Conservation (phyloP, 169 alveolate species). For the Sarcocystis neurona region DNA sequence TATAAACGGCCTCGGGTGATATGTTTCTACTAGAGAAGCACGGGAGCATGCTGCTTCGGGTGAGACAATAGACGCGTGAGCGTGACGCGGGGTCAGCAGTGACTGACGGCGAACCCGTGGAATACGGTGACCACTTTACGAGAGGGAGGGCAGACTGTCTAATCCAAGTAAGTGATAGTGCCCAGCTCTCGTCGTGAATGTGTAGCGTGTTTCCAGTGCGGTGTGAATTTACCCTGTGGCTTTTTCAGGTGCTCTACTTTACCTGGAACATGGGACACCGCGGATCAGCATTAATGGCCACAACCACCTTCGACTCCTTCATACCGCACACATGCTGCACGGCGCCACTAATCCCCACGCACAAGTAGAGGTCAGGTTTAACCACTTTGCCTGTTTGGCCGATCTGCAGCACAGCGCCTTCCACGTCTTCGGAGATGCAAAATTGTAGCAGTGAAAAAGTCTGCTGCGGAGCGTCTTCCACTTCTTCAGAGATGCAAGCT, state of each 20-base stretch:
- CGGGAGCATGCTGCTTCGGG: neutral
- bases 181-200: neutral
- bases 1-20: neutral
- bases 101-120: neutral
- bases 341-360: constrained; percentile 91
- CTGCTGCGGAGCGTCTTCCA: no score
- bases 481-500: neutral
- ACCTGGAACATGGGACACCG: constrained; percentile 83
- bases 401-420: constrained; percentile 64
- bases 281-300: constrained; percentile 87
- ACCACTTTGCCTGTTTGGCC: constrained; percentile 92
- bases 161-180: neutral
- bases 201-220: neutral
- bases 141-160: neutral
- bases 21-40: neutral
- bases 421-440: no score
- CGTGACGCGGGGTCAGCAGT: neutral
- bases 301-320: constrained; percentile 87
- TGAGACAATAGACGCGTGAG: neutral
- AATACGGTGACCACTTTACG: neutral
- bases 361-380: constrained; percentile 88
- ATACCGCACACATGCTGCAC: constrained; percentile 86
- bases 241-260: neutral
- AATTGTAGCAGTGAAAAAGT: no score
- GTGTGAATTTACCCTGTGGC: neutral